These are phyloP conservation scores for Cutaneotrichosporon sp. DNA, from an alignment of 1,284 basidiomycete genomes.

Conservation along the genomic window DNA sequence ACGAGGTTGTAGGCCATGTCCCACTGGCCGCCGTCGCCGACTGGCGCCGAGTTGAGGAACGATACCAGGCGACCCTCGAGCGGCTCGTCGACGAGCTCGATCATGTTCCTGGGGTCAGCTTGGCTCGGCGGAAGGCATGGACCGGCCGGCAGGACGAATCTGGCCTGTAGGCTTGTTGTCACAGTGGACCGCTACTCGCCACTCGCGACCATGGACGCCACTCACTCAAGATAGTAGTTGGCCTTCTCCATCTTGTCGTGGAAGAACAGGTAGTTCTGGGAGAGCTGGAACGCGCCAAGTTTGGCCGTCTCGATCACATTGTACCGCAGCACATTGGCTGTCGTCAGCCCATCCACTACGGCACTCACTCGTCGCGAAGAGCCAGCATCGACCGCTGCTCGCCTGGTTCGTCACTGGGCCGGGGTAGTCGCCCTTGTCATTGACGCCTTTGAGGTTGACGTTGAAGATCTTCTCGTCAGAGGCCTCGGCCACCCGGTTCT, in stretches of 20 bases:
- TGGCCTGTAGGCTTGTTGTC: too few relatives aligned
- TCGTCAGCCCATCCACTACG: not conserved
- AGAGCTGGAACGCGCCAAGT: constrained; percentile 82
- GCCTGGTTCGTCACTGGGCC: constrained; percentile 85
- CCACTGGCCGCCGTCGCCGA: constrained; percentile 91
- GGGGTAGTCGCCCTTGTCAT: constrained; percentile 51
- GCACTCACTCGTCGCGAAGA: constrained; percentile 73
- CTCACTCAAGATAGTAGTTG: constrained; percentile 84
- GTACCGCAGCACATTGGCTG: constrained; percentile 73
- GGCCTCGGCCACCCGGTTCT: constrained; percentile 64
- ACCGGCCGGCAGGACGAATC: too few relatives aligned
- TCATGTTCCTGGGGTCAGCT: constrained; percentile 55
- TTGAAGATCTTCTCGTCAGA: constrained; percentile 82
- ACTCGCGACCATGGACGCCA: constrained; percentile 20
- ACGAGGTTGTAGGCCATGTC: constrained; percentile 91
- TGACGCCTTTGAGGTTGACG: constrained; percentile 66
- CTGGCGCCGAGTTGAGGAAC: constrained; percentile 72
- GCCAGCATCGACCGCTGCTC: constrained; percentile 83
- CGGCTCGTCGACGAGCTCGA: constrained; percentile 75
- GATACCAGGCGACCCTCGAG: constrained; percentile 78
- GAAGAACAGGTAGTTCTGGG: constrained; percentile 85
- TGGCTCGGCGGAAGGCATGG: not conserved
- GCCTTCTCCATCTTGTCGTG: constrained; percentile 94
- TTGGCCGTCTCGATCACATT: constrained; percentile 81
- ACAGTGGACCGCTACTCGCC: not conserved